A percentile compares a stretch with the other conserved stretches of the same genome.
Conservation (phyloP, 768 basidiomycete genomes). For the Tylopilus felleus region DNA sequence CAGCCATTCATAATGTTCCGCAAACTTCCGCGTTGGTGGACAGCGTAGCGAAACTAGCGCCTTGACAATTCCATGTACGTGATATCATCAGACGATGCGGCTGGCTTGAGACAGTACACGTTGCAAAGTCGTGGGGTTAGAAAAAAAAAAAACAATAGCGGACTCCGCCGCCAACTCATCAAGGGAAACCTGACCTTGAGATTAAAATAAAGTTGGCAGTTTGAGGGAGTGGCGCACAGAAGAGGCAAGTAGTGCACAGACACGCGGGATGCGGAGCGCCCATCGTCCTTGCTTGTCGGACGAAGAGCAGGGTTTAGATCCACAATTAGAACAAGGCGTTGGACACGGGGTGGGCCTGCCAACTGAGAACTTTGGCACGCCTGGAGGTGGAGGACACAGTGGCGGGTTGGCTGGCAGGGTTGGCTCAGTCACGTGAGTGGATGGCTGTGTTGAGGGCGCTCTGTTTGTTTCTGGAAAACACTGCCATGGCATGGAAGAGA, state of each 20-base stretch:
- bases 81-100: constrained; percentile 13
- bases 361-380: not conserved
- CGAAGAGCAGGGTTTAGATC: constrained; percentile 2
- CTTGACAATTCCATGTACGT: constrained; percentile 14
- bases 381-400: too few relatives aligned
- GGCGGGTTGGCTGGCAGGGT: not conserved
- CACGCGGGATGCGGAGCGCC: constrained; percentile 15
- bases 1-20: not conserved
- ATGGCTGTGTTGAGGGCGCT: constrained; percentile 8
- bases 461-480: constrained; percentile 18
- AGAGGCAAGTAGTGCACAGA: not conserved
- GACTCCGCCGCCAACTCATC: not conserved
- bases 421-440: constrained; percentile 17
- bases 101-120: constrained; percentile 16
- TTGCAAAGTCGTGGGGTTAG: constrained; percentile 15
- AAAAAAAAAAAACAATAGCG: not conserved
- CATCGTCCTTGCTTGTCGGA: constrained; percentile 19
- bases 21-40: not conserved
- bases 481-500: constrained; percentile 8
- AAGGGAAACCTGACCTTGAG: not conserved
- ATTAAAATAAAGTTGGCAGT: not conserved
- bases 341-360: constrained; percentile 1
- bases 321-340: constrained; percentile 1
- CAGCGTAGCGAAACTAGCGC: not conserved
- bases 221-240: not conserved